Evolutionary conservation across 75 land plant genomes (phyloP), one percentile per base, ranked within the genome.

Genomic region (Pinus tabuliformis): DNA sequence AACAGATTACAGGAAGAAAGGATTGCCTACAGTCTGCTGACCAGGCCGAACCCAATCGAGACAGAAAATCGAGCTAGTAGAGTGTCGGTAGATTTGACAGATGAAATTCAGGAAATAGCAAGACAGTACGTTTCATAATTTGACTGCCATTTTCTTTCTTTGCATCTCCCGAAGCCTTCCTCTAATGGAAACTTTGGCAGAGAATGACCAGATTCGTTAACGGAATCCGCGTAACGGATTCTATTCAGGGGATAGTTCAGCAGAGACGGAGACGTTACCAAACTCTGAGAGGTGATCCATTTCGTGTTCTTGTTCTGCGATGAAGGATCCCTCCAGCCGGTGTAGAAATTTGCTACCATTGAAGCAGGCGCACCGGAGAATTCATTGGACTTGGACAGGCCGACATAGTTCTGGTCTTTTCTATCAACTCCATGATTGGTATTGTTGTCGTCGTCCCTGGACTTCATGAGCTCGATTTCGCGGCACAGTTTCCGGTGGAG

Each of bases 131-230:
- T 36, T 56, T 56, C 58, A 0, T 8, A 56, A 22, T 5, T 73
- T 12, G 15, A 12, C 18, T 2, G 12, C 58, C 30, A 73, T 24
- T 28, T 52, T 24, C 30, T n/a, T 28, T 56, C 74, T 49, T 73
- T 56, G 74, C 74, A 73, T 17, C 74, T 24, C 20, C 58, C 54
- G 74, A 73, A 73, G 4, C n/a, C 6, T 56, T 52, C 57, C 54
- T 73, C 54, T 0, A 14, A 24, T 1, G 58, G 58, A 56, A 73
- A 73, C 16, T 73, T 56, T 24, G 74, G 74, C 18, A 73, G 54
- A 56, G 74, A 73, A 71, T 71, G 28, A 7, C 57, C 73, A 71
- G 56, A 71, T 52, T 71, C 54, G 12, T 72, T 72, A 56, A 42
- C 36, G 49, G 14, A 21, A 3, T 14, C 72, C 3, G 72, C 52